Conservation (phyloP, 805 yeast genomes). For the Ascoidea rubescens region DNA sequence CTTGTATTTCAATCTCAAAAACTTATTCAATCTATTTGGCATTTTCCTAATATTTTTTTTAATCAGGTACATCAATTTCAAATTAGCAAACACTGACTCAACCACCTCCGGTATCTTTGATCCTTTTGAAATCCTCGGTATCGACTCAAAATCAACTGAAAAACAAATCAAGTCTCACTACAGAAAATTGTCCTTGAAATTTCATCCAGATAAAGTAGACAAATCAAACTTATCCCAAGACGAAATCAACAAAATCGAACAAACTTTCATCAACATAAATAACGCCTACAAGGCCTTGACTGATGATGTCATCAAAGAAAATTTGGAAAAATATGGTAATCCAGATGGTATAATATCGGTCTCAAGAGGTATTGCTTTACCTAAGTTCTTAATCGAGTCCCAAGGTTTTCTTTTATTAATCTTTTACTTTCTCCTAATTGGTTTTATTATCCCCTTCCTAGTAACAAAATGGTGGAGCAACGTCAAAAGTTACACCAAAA, state of each 20-base stretch:
- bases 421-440: slow-evolving; percentile 57
- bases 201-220: slow-evolving; percentile 82
- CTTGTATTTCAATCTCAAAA: slow-evolving; percentile 5
- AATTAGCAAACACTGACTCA: slow-evolving; percentile 27
- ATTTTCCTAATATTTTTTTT: slow-evolving; percentile 13
- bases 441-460: slow-evolving; percentile 60
- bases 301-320: slow-evolving; percentile 73
- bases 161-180: slow-evolving; percentile 70
- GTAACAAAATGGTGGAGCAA: slow-evolving; percentile 89
- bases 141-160: slow-evolving; percentile 55
- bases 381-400: slow-evolving; percentile 80
- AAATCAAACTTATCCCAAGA: slow-evolving; percentile 38
- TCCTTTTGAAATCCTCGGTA: slow-evolving; percentile 78
- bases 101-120: slow-evolving; percentile 38
- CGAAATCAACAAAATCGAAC: slow-evolving; percentile 49
- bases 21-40: slow-evolving; percentile 12
- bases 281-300: slow-evolving; percentile 93
- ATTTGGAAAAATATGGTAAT: slow-evolving; percentile 80
- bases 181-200: slow-evolving; percentile 74
- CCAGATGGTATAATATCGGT: slow-evolving; percentile 96
- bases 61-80: slow-evolving; percentile 25
- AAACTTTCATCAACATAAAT: slow-evolving; percentile 64
- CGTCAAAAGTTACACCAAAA: slow-evolving; percentile 66
- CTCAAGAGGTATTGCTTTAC: slow-evolving; percentile 89
- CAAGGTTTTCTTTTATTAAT: slow-evolving; percentile 52